These are phyloP conservation scores for Ogataea siamensis DNA, from an alignment of 805 yeast genomes.

Conservation along the genomic window DNA sequence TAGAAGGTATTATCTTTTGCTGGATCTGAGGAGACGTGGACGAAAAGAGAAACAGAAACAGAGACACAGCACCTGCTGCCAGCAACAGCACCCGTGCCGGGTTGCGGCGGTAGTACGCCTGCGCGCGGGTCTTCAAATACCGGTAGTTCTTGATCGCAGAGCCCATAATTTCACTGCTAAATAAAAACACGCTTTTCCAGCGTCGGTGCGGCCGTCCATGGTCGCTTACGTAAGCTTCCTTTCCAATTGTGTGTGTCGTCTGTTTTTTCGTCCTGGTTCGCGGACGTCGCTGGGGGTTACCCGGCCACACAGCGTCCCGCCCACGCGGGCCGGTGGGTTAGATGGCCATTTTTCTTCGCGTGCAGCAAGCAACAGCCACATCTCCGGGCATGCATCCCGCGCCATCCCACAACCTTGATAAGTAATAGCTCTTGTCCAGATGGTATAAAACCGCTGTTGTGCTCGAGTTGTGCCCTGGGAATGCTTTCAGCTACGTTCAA, in stretches of 20 bases:
- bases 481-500: constrained; percentile 1
- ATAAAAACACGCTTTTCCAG: background rate
- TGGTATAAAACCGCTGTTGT: background rate
- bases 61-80: constrained; percentile 6
- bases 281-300: no score
- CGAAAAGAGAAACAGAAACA: constrained; percentile 12
- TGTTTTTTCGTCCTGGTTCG: no score
- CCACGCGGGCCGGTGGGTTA: no score
- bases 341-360: background rate
- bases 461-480: no score
- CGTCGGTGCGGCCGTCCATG: background rate
- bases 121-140: constrained; percentile 20
- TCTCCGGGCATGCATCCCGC: background rate
- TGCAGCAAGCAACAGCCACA: background rate
- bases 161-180: constrained; percentile 14
- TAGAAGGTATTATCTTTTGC: constrained; percentile 22
- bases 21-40: constrained; percentile 17
- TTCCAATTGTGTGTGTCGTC: no score
- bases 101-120: constrained; percentile 14
- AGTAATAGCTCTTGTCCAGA: background rate
- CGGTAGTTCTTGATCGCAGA: constrained; percentile 17
- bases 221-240: background rate
- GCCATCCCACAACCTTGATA: constrained; percentile 1
- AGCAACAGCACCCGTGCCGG: constrained; percentile 12
- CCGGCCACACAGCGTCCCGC: no score